Evolutionary conservation across 2,329 filamentous ascomycete species (phyloP).

Genomic region (Colletotrichum lentis): DNA sequence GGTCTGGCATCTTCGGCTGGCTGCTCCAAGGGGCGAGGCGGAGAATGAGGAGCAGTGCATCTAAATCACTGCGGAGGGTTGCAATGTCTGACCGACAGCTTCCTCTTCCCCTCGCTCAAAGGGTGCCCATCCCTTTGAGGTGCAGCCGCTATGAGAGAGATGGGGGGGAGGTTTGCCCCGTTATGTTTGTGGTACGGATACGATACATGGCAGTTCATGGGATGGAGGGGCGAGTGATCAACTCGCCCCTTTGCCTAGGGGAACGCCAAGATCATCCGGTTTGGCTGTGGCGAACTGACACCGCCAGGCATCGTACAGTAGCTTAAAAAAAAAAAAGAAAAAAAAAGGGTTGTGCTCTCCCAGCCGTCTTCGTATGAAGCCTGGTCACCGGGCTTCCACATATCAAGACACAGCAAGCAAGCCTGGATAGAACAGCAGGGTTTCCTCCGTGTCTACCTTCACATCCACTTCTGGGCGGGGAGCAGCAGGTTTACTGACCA

Average conservation of each 20-base stretch:
- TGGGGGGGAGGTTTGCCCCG: neutral
- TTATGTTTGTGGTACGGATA: neutral
- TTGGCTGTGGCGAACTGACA: constrained; percentile 13
- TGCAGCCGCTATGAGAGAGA: constrained; percentile 10
- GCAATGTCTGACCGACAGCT: neutral
- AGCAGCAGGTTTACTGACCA: constrained; percentile 17
- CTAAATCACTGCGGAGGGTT: neutral
- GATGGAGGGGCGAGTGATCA: constrained; percentile 23
- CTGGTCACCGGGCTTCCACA: constrained; percentile 13
- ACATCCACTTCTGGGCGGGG: constrained; percentile 10
- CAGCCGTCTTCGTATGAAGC: neutral
- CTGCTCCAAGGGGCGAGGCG: neutral
- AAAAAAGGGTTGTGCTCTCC: too few species aligned
- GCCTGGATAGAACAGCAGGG: constrained; percentile 2
- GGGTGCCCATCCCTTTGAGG: constrained; percentile 4
- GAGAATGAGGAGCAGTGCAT: constrained; percentile 16
- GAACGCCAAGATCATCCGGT: constrained; percentile 9
- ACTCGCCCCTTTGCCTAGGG: constrained; percentile 15
- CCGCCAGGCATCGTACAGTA: neutral
- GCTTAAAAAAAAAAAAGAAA: too few species aligned
- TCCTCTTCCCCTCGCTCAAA: constrained; percentile 1
- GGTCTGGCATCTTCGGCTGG: constrained; percentile 15
- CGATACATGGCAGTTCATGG: constrained; percentile 11
- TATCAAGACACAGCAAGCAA: constrained; percentile 9
- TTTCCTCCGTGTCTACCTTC: constrained; percentile 1